Conservation (phyloP, 2,329 filamentous ascomycete genomes). For the Lachnellula suecica region DNA sequence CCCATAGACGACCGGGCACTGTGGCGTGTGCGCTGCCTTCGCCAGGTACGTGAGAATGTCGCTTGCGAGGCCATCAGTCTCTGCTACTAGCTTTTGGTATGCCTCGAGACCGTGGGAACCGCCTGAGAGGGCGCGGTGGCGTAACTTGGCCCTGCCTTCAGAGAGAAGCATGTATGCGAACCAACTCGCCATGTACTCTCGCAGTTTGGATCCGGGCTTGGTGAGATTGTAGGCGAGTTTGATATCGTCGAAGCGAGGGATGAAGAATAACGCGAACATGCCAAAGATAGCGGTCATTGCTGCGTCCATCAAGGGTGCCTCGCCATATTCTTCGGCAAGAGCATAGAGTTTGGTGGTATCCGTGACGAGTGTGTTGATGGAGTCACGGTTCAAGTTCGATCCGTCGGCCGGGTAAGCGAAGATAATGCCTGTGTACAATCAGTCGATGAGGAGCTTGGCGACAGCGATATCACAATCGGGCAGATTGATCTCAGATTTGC, state of each 20-base stretch:
- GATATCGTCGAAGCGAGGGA: background rate
- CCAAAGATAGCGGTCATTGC: background rate
- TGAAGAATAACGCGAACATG: background rate
- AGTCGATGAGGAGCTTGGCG: background rate
- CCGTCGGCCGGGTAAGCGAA: background rate
- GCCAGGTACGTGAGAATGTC: background rate
- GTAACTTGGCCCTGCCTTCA: background rate
- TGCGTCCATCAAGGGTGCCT: background rate
- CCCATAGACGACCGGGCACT: background rate
- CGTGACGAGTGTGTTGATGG: too few species aligned
- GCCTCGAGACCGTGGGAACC: background rate
- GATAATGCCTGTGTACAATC: background rate
- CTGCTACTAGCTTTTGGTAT: background rate
- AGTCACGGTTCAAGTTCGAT: background rate
- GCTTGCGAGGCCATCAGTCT: background rate
- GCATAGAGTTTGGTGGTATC: background rate
- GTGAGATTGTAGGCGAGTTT: background rate
- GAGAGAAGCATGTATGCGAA: background rate
- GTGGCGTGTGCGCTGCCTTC: background rate
- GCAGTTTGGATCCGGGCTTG: background rate
- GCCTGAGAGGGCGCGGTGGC: too few species aligned
- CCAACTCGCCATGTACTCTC: background rate
- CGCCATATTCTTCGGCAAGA: background rate
- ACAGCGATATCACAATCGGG: background rate
- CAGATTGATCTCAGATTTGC: background rate